These are phyloP conservation scores for Fraxinus nigra DNA, from an alignment of 305 asterid species.

Conservation along the genomic window DNA sequence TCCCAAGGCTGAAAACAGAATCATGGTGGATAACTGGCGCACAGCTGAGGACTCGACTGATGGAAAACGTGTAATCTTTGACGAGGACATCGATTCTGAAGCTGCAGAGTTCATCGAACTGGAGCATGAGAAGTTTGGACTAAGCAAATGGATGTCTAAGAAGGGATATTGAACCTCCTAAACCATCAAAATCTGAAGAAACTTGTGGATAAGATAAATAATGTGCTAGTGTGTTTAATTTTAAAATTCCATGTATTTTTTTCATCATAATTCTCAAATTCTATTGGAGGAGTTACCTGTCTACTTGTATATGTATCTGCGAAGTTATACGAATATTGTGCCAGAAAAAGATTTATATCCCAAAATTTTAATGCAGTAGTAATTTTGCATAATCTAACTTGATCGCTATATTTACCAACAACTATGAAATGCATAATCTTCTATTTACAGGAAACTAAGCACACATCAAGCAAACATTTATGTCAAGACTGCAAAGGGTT, in stretches of 20 bases:
- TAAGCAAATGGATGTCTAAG: constrained; percentile 25
- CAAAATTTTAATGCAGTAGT: neutral
- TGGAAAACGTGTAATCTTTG: neutral
- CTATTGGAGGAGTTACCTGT: neutral
- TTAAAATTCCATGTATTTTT: neutral
- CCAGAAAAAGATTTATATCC: neutral
- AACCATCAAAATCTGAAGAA: neutral
- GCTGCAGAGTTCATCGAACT: constrained; percentile 32
- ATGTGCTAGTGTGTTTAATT: neutral
- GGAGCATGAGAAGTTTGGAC: constrained; percentile 33
- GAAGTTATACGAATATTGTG: neutral
- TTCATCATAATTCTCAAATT: neutral
- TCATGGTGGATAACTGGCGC: neutral
- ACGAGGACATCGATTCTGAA: constrained; percentile 22
- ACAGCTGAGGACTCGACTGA: neutral
- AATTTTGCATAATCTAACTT: no score
- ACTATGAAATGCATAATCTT: no score
- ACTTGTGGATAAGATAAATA: neutral
- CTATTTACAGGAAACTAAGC: neutral
- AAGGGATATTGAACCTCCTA: neutral
- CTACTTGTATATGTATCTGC: neutral
- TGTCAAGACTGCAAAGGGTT: neutral
- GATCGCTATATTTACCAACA: no score
- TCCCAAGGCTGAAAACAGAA: neutral
- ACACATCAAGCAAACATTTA: neutral